Percentiles rank a stretch among this genome's conserved stretches.
Conservation (phyloP, 2,329 filamentous ascomycete genomes). For the Daldinia sp. region DNA sequence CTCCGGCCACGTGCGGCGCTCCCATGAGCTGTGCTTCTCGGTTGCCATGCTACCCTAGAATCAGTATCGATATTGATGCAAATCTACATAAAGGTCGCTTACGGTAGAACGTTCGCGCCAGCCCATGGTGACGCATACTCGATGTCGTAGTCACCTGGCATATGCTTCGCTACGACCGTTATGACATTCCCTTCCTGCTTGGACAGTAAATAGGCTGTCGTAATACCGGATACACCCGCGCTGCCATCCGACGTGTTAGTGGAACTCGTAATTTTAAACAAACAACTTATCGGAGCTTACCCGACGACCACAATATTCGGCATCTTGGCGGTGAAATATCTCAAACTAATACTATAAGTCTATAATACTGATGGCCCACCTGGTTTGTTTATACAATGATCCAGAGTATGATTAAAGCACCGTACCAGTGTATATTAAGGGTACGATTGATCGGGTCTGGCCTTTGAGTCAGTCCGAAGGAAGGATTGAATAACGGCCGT, state of each 20-base stretch:
- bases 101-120: slow-evolving; percentile 48
- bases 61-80: slow-evolving; percentile 10
- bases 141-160: slow-evolving; percentile 91
- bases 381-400: not conserved
- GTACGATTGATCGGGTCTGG: not conserved
- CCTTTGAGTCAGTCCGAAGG: not conserved
- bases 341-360: not conserved
- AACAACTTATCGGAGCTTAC: slow-evolving; percentile 26
- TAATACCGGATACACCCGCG: slow-evolving; percentile 47
- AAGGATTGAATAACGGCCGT: not conserved
- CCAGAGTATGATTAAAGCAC: not conserved
- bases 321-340: slow-evolving; percentile 31
- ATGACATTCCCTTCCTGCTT: slow-evolving; percentile 52
- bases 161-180: slow-evolving; percentile 83
- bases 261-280: not conserved
- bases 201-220: slow-evolving; percentile 47
- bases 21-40: slow-evolving; percentile 43
- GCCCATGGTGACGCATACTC: slow-evolving; percentile 74
- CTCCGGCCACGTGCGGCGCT: slow-evolving; percentile 45
- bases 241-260: slow-evolving; percentile 29
- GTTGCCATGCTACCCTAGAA: slow-evolving; percentile 40
- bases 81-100: slow-evolving; percentile 20
- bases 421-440: not conserved
- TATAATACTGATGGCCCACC: not conserved
- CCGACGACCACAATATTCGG: slow-evolving; percentile 46